Evolutionary conservation across 768 basidiomycete species (phyloP), one percentile per base, ranked within the genome.

Genomic region (Pisolithus sp.): DNA sequence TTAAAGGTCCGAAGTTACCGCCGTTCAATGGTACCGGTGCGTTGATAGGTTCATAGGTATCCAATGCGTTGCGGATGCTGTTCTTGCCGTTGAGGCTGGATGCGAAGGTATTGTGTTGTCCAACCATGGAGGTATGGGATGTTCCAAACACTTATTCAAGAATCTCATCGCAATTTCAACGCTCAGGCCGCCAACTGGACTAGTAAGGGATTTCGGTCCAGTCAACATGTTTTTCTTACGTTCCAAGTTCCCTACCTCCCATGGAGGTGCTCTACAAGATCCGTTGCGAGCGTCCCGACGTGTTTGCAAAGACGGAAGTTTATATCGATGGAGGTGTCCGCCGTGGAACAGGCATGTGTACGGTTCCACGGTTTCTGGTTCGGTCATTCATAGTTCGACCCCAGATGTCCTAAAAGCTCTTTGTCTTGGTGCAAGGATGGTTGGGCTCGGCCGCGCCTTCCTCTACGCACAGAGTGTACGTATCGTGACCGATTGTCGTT

Each of bases 81-180:
- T 90, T 39, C 78, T 92, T 43, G 93, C 93, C 26, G 81, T 78
- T 17, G 83, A 93, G 54, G 79, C 85, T 28, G 90, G 92, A 12
- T 85, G 89, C 17, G 85, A 94, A 51, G 94, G 88, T 5, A 91
- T 97, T 55, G 74, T 94, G 51, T 70, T 97, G 8, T 90, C 87
- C 0, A 97, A 97, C 58, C 94, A 97, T 59, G 94, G 94, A 50
- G 94, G 90, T 78, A 60, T 57, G 69, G n/a, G 39, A 15, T 41
- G 23, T 7, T 43, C 45, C 15, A 28, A 2, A 5, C 39, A 43
- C 21, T 26, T 13, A 18, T 20, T 12, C 34, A 13, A 34, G 34
- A 36, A 47, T 6, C 10, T 34, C 40, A 37, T 49, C 49, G 47
- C 28, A 23, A 9, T 39, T 46, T 23, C 50, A 31, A 51, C 18